Base-by-base conservation (phyloP, 495 filamentous ascomycete species). In the Cercophora scortea region DNA sequence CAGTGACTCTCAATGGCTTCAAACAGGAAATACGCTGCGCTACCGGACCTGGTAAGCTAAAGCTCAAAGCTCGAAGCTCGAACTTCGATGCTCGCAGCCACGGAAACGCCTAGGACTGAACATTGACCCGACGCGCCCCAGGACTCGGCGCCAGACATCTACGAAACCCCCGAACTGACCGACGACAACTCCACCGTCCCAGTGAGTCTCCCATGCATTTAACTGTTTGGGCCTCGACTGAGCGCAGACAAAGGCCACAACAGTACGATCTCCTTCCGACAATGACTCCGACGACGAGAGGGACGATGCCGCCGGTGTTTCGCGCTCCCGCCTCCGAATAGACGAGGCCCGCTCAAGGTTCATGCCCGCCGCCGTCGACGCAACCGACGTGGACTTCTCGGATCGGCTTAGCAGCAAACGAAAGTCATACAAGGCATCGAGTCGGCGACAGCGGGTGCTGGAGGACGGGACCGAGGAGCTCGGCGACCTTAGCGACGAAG, bases 141-240 rank as follows among this genome's bases (percentile, higher is more conserved):
- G 89, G 91, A 96, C 64, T 84, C 82, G 19, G 88, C 90, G 19
- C 91, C 90, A 66, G 91, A 95, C 63, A 86, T 94, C 61, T 96
- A 96, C 72, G 91, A 95, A 71, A 96, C 91, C 44, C 91, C 91
- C 61, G 89, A 93, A 53, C 73, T 95, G 57, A 89, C 82, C 19
- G 89, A 96, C 60, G 91, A 93, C 64, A 84, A 78, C 47, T 95
- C 89, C 32, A 96, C 90, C 38, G 65, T 89, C 52, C 88, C 81
- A 33, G 88, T 94, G 63, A 56, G 71, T 41, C 25, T 13, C 11
- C 43, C 51, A 4, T 35, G 7, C 62, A 61, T 47, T 45, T 1
- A 8, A 0, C 12, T 17, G 18, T n/a, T 11, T 13, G 53, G 63
- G 34, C 32, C 44, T 49, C 47, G 16, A 56, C 56, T 53, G 56